Evolutionary conservation across 2,329 filamentous ascomycete species (phyloP), one percentile per base, ranked within the genome.

Genomic region (Sphaerulina vaccinii): DNA sequence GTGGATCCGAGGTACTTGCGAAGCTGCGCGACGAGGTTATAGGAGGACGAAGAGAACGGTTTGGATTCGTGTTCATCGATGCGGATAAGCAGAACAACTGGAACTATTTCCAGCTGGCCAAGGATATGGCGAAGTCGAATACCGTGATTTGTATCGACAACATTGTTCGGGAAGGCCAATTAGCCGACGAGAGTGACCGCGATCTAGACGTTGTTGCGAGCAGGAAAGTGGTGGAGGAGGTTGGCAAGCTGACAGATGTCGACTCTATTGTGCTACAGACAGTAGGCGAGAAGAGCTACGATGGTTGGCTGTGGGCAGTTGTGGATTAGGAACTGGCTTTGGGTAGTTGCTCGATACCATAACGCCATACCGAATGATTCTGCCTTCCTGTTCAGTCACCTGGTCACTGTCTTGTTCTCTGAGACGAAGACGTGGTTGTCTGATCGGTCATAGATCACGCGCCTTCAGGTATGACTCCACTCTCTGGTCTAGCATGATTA

Each of bases 231-330:
- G 67, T 78, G 18, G 74, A 75, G 63, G 70, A 65, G 32, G 68
- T 71, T 29, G 75, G 74, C 13, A 6, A 9, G 68, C 58, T 53
- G 71, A 75, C 66, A 2, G 68, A 73, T 33, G 60, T 77, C 6
- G 73, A 75, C 37, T 68, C 65, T 1, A 66, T 70, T 5, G 68
- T 77, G 15, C 27, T 78, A 53, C 74, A 77, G 66, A 75, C 70
- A 1, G 74, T 77, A 4, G 71, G 71, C 1, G 71, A 73, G 55
- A 78, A 77, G 68, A 70, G 62, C 37, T 75, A 77, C 57, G 73
- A 78, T 67, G 75, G 75, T 6, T 74, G 74, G 50, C 52, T 76
- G 11, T 15, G 7, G 35, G 7, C 8, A 6, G 35, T 37, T 6
- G 35, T 37, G 35, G n/a, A n/a, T n/a, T n/a, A n/a, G n/a, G n/a